A percentile compares a stretch with the other conserved stretches of the same genome.
phyloP scores from a whole-genome alignment of 139 green algal genomes.

The Chlorella sp. region DNA sequence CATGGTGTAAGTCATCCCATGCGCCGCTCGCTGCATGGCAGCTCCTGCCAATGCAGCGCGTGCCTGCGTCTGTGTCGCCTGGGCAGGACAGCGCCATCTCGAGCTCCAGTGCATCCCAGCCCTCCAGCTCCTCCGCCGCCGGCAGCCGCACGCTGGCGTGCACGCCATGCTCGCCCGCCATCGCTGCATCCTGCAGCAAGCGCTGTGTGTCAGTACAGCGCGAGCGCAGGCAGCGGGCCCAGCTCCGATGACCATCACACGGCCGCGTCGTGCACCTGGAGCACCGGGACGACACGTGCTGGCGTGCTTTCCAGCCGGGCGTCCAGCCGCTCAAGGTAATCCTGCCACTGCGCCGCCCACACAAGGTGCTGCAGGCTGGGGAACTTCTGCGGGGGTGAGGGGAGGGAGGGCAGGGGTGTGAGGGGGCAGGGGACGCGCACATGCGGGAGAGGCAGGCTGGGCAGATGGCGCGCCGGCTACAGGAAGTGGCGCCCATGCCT shows the following conservation, averaged over 20 bases:
- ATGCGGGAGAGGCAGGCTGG: too few species aligned
- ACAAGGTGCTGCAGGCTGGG: constrained; percentile 38
- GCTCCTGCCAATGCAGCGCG: background rate
- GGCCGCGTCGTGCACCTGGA: background rate
- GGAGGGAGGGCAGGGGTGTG: too few species aligned
- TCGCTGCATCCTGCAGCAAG: constrained; percentile 4
- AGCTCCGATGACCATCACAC: background rate
- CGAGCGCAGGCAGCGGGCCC: background rate
- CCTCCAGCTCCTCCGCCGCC: background rate
- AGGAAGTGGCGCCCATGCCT: too few species aligned
- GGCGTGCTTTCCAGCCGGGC: background rate
- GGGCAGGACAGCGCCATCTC: constrained; percentile 40
- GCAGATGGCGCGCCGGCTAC: too few species aligned
- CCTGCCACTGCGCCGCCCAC: constrained; percentile 28
- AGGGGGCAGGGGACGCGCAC: too few species aligned
- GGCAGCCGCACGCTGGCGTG: constrained; percentile 14
- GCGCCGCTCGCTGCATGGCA: too few species aligned
- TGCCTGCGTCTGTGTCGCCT: background rate
- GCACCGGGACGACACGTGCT: background rate
- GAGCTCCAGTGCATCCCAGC: constrained; percentile 26
- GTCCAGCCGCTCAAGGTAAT: background rate
- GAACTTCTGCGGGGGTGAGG: constrained; percentile 25
- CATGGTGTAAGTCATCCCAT: too few species aligned
- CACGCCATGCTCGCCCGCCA: constrained; percentile 28
- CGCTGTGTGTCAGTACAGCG: background rate